Base-by-base conservation (phyloP, 345 rosid species). In the Geranium brycei region DNA sequence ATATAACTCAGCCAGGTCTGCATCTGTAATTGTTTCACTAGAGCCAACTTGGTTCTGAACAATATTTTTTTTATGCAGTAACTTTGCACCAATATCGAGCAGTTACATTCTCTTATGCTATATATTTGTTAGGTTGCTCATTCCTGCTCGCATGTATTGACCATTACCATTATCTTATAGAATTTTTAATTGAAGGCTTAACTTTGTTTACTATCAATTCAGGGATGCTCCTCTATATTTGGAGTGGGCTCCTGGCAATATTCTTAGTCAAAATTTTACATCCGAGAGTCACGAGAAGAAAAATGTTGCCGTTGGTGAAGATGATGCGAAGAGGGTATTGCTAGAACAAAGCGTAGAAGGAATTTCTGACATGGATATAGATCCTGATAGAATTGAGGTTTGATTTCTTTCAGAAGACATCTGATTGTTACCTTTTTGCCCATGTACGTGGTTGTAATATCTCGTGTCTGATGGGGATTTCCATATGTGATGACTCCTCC, bases 241-340 rank as follows among this genome's bases (percentile, higher is more conserved):
- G 82, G 99, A 93, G 77, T 90, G 97, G 99, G 96, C 97, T 77
- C 95, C 99, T 51, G 73, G 59, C 23, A 64, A 90, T 81, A 76
- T 93, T 73, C 87, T 93, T 56, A 69, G 62, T 72, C 78, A 75
- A 62, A 78, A 60, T 62, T 16, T 75, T 51, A 62, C 72, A 32
- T 79, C 79, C 16, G 72, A 76, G 64, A 72, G 69, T 64, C 72
- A 56, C 60, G 79, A 73, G 62, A 74, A 70, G 64, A 72, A 61
- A 28, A 69, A 62, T 75, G 62, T 68, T 31, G 84, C 73, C 67
- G 83, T 73, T 68, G 91, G 79, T 32, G 85, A 80, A 66, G 76
- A 72, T 66, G 87, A 82, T 69, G 81, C 77, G 64, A 90, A 83
- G 77, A 85, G 82, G 73, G 78, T 70, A 66, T 69, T 76, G 55